Evolutionary conservation across 1,284 basidiomycete species (phyloP), one percentile per base, ranked within the genome.

Genomic region (Fomitopsis betulina): DNA sequence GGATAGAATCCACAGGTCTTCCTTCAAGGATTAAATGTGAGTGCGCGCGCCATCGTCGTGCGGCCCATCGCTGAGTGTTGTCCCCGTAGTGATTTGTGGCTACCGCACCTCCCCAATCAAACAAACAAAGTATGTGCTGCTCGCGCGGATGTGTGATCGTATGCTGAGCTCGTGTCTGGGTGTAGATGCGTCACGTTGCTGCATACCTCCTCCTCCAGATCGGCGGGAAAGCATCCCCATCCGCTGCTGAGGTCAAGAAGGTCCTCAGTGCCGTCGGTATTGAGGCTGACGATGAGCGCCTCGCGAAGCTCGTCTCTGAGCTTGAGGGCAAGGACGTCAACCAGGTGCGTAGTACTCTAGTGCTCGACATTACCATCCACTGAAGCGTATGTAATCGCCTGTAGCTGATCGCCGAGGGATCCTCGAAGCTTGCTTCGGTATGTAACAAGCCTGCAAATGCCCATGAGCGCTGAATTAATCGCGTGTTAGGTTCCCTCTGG

Each of bases 191-290:
- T 83, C 84, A 96, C 79, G 83, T 99, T 79, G 96, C 96, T 81
- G 94, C 94, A 68, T 99, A 98, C 84, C 87, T 99, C 67, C 93
- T 99, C 76, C 94, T 98, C 79, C 90, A 93, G 77, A 85, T 89
- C 74, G 97, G 94, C 69, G 97, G 97, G 65, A 98, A 98, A 76
- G 75, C 85, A 70, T 87, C 84, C 65, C 97, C 97, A 65, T 88
- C 90, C 60, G 93, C 93, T 62, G 84, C 75, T 57, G 96, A 98
- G 76, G 83, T 99, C 81, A 96, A 89, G 81, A 86, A 86, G 68
- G 87, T 99, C 71, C 89, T 99, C 67, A 77, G 75, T 65, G 82
- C 89, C 62, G 96, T 95, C 70, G 94, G 92, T 68, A 89, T 98
- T 70, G 94, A 97, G 75, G 83, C 87, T 56, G 96, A 99, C 67